Percentiles rank a stretch among this genome's conserved stretches.
phyloP scores from a whole-genome alignment of 345 rosid genomes.

The Geranium rotundifolium region DNA sequence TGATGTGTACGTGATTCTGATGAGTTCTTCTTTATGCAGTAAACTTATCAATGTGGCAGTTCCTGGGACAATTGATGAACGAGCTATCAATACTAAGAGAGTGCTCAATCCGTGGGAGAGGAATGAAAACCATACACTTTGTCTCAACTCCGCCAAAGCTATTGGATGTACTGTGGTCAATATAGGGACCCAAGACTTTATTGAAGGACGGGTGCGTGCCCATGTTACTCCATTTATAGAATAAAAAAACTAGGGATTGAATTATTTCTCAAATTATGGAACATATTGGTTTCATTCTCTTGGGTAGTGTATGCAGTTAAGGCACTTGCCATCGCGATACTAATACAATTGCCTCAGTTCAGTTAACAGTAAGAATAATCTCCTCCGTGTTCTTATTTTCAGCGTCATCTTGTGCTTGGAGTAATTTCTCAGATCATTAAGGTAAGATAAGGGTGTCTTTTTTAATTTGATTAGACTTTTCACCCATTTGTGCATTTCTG shows the following conservation, averaged over 20 bases:
- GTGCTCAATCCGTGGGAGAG: slow-evolving; percentile 98
- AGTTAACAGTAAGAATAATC: slow-evolving; percentile 2
- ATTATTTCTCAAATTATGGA: not conserved
- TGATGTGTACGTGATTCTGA: slow-evolving; percentile 2
- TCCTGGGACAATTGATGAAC: slow-evolving; percentile 97
- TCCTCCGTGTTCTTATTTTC: slow-evolving; percentile 21
- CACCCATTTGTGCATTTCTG: not conserved
- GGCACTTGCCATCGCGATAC: not conserved
- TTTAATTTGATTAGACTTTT: not conserved
- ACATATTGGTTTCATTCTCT: not conserved
- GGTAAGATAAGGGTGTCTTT: slow-evolving; percentile 26
- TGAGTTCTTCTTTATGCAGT: slow-evolving; percentile 30
- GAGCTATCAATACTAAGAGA: slow-evolving; percentile 90
- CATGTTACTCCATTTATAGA: not conserved
- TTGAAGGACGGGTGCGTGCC: slow-evolving; percentile 88
- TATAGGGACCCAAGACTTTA: slow-evolving; percentile 84
- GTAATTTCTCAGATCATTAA: slow-evolving; percentile 91
- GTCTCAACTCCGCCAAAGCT: slow-evolving; percentile 95
- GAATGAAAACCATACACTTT: slow-evolving; percentile 92
- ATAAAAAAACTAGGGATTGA: not conserved
- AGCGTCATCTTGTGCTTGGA: slow-evolving; percentile 98
- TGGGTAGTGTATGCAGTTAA: not conserved
- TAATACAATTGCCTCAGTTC: not conserved
- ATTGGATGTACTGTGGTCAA: slow-evolving; percentile 98
- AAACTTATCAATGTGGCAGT: slow-evolving; percentile 97